Evolutionary conservation across 2,329 filamentous ascomycete species (phyloP), one percentile per base, ranked within the genome.

Genomic region (Ceratocystis papillata): DNA sequence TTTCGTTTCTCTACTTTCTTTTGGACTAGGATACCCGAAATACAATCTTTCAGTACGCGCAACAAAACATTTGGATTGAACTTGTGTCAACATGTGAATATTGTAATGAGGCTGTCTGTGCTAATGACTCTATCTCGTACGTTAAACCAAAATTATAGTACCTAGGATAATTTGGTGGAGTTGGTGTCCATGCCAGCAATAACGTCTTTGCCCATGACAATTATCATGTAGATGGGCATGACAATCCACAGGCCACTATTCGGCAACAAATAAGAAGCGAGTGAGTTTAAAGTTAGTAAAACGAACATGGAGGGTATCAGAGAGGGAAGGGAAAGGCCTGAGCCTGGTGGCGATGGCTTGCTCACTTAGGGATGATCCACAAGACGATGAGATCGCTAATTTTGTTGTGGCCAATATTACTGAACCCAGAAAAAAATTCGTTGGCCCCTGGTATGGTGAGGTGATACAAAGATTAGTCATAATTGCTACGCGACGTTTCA

Each of bases 361-460:
- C 63, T 41, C 72, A 84, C 82, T 84, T 84, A 63, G 81, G 81
- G 63, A 85, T 78, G 64, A 83, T 79, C 81, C 82, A 85, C 62
- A 84, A 73, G 63, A 78, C 71, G 55, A 84, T 65, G 41, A 85
- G 73, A 59, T 78, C 74, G 15, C 70, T 59, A 0, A 73, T 57
- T 44, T 73, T 70, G 72, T 85, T 85, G 71, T 85, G 83, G 53
- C 81, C 80, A 66, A 85, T 81, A 70, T 83, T 83, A 70, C 77
- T 77, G 69, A 80, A 85, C 45, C 76, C 79, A 5, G 80, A 81
- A 71, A 76, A 84, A 69, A 80, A 81, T 71, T 85, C 83, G 66
- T 82, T 79, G 62, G 80, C 73, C 81, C 80, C 81, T 84, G 48
- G 20, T 4, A 50, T 33, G 41, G 50, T 28, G 3, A 28, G 28